Evolutionary conservation across 495 filamentous ascomycete species (phyloP).

Genomic region (Lophiostoma macrostomum): DNA sequence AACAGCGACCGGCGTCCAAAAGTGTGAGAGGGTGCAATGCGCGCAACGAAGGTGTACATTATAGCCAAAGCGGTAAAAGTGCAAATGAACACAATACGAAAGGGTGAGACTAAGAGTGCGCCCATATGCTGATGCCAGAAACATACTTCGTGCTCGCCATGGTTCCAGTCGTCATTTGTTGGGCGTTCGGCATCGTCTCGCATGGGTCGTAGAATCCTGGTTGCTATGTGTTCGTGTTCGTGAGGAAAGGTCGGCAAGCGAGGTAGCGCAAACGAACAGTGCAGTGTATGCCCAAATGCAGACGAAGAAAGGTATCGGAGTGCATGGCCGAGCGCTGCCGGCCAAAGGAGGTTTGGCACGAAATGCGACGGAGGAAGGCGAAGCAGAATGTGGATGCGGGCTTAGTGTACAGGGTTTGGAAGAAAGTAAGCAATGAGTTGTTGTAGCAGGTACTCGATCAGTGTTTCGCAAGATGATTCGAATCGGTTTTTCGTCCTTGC

Average conservation of each 20-base stretch:
- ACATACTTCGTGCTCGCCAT: constrained; percentile 12
- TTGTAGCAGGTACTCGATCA: no score
- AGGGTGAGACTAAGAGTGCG: constrained; percentile 11
- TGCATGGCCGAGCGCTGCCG: no score
- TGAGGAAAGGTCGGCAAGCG: background rate
- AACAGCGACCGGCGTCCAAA: constrained; percentile 18
- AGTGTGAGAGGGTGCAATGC: constrained; percentile 11
- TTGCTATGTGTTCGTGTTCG: constrained; percentile 10
- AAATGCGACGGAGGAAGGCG: background rate
- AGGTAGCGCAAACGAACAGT: background rate
- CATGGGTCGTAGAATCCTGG: constrained; percentile 21
- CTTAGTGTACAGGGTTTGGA: constrained; percentile 34
- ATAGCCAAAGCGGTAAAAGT: background rate
- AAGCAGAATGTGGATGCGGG: constrained; percentile 14
- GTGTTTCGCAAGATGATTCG: no score
- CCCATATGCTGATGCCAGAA: constrained; percentile 1
- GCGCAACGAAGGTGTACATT: constrained; percentile 6
- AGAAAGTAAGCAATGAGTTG: constrained; percentile 6
- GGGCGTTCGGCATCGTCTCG: constrained; percentile 9
- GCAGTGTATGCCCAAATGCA: background rate
- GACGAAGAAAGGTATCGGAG: no score
- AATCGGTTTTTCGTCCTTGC: no score
- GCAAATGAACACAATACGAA: constrained; percentile 1
- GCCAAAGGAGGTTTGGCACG: background rate
- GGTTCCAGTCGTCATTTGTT: constrained; percentile 2